Base-by-base conservation (phyloP, 2,329 filamentous ascomycete genomes). In the Pseudocercospora vitis region DNA sequence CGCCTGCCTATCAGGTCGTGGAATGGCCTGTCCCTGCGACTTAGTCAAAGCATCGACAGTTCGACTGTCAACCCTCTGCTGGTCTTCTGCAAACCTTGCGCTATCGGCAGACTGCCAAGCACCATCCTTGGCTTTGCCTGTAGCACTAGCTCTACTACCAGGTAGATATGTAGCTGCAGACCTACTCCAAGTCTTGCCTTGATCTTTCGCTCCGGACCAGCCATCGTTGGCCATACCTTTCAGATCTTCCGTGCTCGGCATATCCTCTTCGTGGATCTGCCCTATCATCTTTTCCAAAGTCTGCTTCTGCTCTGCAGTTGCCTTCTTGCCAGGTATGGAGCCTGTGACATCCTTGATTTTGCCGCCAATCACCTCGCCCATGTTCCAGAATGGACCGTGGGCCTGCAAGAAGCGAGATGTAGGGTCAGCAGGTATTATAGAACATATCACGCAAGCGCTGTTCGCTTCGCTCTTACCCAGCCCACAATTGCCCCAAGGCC, bases 261-360 rank as follows among this genome's bases (percentile, higher is more conserved):
- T 53, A 1, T 69, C 61, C 14, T 63, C 55, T n/a, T 67, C 60
- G 3, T 64, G 57, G 4, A 66, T 57, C 39, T 65, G 59, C 2
- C 59, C 59, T n/a, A 67, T 53, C 65, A 68, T 68, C 53, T 67
- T 65, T 55, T 69, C 67, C 29, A 68, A 26, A 1, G 60, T 52
- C 45, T 53, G 51, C 57, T 69, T 69, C 60, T 69, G 67, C 50
- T 68, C 60, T 9, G 60, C 55, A 2, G 64, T 68, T 1, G 67
- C 63, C 19, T 60, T 56, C 61, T 65, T 65, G n/a, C 63, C 60
- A 7, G 65, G 65, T 28, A 66, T 26, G 45, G 63, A 58, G 8
- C 66, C 65, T 5, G 65, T 65, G 7, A 68, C 50, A 35, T 63
- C 64, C 14, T 58, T 50, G 2, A 69, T 53, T 19, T 59, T 62